These are phyloP conservation scores for Claviceps spartinae DNA, from an alignment of 2,329 filamentous ascomycete species.

Conservation along the genomic window DNA sequence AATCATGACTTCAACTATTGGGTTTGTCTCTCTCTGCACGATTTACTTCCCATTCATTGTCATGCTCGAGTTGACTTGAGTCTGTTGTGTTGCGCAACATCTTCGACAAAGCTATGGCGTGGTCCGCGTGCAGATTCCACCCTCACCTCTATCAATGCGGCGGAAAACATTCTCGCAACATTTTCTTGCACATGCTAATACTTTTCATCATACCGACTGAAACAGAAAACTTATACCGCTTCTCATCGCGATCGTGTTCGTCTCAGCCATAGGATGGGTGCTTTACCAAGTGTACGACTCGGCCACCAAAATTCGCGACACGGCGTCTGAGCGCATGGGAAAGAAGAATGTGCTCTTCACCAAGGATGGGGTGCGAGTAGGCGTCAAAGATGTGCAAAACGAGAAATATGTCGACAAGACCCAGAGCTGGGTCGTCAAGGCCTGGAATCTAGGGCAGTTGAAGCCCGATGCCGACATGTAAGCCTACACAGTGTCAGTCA, in stretches of 20 bases:
- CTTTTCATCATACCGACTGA: background rate
- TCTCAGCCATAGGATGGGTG: slow-evolving; percentile 46
- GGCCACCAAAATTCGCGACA: slow-evolving; percentile 49
- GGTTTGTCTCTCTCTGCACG: background rate
- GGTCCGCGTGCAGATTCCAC: background rate
- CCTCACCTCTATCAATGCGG: background rate
- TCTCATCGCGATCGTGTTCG: slow-evolving; percentile 45
- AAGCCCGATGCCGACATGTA: slow-evolving; percentile 12
- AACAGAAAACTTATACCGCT: slow-evolving; percentile 51
- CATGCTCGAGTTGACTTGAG: background rate
- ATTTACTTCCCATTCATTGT: background rate
- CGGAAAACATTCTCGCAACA: background rate
- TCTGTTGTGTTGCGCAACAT: background rate
- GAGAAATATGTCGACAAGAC: slow-evolving; percentile 64
- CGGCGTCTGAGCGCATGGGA: slow-evolving; percentile 56
- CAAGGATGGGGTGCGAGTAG: slow-evolving; percentile 60
- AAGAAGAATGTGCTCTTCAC: slow-evolving; percentile 64
- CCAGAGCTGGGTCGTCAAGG: slow-evolving; percentile 54
- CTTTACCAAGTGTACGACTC: slow-evolving; percentile 61
- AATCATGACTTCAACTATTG: background rate
- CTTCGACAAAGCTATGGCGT: background rate
- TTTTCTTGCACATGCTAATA: background rate
- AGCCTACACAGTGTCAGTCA: background rate
- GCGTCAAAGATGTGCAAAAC: slow-evolving; percentile 52
- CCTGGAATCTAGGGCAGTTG: slow-evolving; percentile 42